Evolutionary conservation across 2,329 filamentous ascomycete species (phyloP), one percentile per base, ranked within the genome.

Genomic region (Tolypocladium ophioglossoides): DNA sequence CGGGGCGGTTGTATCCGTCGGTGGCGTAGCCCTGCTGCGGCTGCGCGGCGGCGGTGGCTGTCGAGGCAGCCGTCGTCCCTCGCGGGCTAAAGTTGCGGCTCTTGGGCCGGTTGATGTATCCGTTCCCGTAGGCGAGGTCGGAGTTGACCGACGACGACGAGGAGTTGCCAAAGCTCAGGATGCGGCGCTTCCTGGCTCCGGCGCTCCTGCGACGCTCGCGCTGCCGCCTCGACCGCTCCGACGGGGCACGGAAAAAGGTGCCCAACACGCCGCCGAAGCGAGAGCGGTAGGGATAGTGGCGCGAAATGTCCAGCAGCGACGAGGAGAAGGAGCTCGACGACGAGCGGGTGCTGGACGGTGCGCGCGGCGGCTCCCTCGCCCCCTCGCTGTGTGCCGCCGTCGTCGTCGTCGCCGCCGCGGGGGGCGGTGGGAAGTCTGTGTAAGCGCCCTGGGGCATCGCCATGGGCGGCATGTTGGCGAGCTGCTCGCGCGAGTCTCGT

Each of bases 71-170:
- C 4, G 9, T 35, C 54, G 58, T 50, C 57, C 59, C 62, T 52
- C 59, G 58, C 32, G 63, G 62, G 52, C 64, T 64, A 24, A 63
- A 59, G 47, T 60, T 65, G 40, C 63, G 64, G 52, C 62, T 63
- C 57, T 66, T 69, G 10, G 61, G 55, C 38, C 70, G 68, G 57
- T 75, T 75, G 49, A 80, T 72, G 58, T 78, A 85, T 18, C 82
- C 84, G 53, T 72, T 76, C 11, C 85, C 84, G 64, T 87, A 88
- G 11, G 84, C 84, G 56, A 88, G 70, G 63, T 89, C 85, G 22
- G 79, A 81, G 66, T 86, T 83, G 53, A 86, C 74, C 1, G 83
- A 86, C 0, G 83, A 86, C 2, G 82, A 85, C 1, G 84, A 87
- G 2, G 80, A 84, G 61, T 84, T 86, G 53, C 66, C 74, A 61